Base-by-base conservation (phyloP, 108 stramenopile genomes). In the Cyclotella choctawhatcheeana region DNA sequence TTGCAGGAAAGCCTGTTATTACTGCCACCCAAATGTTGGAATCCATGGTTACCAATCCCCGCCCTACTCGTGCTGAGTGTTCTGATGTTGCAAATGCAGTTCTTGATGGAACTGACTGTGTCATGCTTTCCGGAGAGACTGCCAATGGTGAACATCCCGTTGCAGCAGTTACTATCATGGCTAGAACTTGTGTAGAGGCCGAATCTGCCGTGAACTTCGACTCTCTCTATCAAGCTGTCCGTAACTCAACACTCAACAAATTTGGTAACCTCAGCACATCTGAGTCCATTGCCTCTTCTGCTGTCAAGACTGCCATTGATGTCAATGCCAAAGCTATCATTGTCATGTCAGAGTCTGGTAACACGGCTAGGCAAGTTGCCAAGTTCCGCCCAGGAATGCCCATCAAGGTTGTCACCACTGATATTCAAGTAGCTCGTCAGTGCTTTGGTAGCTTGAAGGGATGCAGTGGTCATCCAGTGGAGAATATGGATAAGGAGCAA, bases 31-130 rank as follows among this genome's bases (percentile, higher is more conserved):
- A 98, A 76, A 98, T 98, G 97, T 81, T 98, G 17, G 97, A 98
- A 66, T 84, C 86, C 43, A 99, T 99, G 99, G 96, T 98, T 72
- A 85, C 33, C 60, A 98, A 98, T 75, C 99, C 99, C 48, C 93
- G 99, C 58, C 99, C 99, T 16, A 99, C 99, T 24, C 97, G 99
- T 70, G 99, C 99, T 4, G 99, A 99, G 77, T 97, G 97, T 84
- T 89, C 96, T 31, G 99, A 99, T 77, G 98, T 99, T 33, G 99
- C 99, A 62, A 99, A 99, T 75, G 98, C 99, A 24, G 95, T 97
- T 25, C 86, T 93, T 22, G 93, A 96, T 72, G 97, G 96, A 37
- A 88, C 95, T 18, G 96, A 97, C 68, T 77, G 72, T 54, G 89
- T 92, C 61, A 96, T 96, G 97, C 86, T 97, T 35, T 91, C 89